Conservation (phyloP, 306 rosid species). For the Carpinus viminea region DNA sequence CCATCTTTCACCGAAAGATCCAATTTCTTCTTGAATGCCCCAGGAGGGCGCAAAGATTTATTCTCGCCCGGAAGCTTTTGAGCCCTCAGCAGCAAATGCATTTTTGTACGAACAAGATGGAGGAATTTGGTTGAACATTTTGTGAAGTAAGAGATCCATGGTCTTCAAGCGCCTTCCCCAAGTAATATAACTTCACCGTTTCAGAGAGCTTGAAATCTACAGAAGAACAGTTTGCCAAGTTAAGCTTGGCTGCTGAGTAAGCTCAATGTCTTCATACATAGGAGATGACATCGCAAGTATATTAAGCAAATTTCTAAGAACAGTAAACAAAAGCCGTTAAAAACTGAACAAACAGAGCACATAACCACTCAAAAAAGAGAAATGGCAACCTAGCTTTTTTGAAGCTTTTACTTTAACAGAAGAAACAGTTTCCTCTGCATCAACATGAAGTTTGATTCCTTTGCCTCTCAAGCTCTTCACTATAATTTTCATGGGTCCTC, state of each 20-base stretch:
- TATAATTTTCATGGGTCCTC: conserved; percentile 80
- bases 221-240: conserved; percentile 17
- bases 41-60: conserved; percentile 88
- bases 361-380: conserved; percentile 20
- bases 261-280: conserved; percentile 9
- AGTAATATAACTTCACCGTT: conserved; percentile 67
- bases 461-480: conserved; percentile 94
- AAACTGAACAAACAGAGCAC: conserved; percentile 10
- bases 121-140: conserved; percentile 84
- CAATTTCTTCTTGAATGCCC: conserved; percentile 97
- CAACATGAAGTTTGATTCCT: conserved; percentile 81
- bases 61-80: conserved; percentile 88
- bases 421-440: conserved; percentile 75
- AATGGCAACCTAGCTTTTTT: conserved; percentile 86
- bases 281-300: conserved; percentile 2
- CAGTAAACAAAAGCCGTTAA: neutral
- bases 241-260: conserved; percentile 1
- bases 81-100: conserved; percentile 73
- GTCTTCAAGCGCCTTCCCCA: conserved; percentile 84
- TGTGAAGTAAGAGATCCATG: conserved; percentile 70
- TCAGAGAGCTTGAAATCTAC: conserved; percentile 82
- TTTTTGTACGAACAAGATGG: conserved; percentile 91
- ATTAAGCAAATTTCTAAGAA: neutral
- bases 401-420: conserved; percentile 84
- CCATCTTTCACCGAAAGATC: conserved; percentile 94